Evolutionary conservation across 371 early-diverging fungal genomes (phyloP), one percentile per base, ranked within the genome.

Genomic region (Haplosporangium sp.): DNA sequence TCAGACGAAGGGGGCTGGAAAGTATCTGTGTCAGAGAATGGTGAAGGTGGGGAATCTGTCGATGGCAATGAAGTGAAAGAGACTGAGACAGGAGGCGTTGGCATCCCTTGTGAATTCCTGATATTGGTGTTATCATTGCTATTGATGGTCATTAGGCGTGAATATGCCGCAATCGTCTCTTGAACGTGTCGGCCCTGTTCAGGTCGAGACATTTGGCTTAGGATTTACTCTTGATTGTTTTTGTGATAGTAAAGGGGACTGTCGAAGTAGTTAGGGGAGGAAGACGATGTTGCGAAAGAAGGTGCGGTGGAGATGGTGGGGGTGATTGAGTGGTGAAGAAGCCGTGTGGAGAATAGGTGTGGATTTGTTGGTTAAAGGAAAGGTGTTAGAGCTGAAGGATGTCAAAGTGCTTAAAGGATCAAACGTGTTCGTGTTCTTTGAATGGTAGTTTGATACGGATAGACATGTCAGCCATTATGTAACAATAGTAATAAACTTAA

Each of bases 141-240:
- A 38, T 41, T 62, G 37, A 59, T 59, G 14, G 37, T 58, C 62
- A 59, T 62, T 43, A 65, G 36, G 20, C 65, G 66, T 36, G 76
- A 70, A 51, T 67, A 70, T 7, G 63, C 56, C 10, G 64, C 52
- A 45, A 63, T 63, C 13, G 59, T 67, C 18, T 66, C 76, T 46
- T 69, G 76, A 54, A 65, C 69, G 60, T 66, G 55, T 21, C 57
- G 47, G 42, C 66, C 70, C 38, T 69, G 62, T 50, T 66, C 75
- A 59, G 51, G 11, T 67, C 46, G 68, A 29, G 40, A 16, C 68
- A 67, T 67, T 16, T 42, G 48, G 51, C 42, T 23, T 40, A 40
- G 62, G 37, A 47, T 45, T 2, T 54, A 55, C 36, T 52, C 37
- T 37, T 21, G 58, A 8, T 62, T 46, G 52, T 42, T 50, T 21